Conservation (phyloP, 805 yeast species). For the Metschnikowia chrysomelidarum region DNA sequence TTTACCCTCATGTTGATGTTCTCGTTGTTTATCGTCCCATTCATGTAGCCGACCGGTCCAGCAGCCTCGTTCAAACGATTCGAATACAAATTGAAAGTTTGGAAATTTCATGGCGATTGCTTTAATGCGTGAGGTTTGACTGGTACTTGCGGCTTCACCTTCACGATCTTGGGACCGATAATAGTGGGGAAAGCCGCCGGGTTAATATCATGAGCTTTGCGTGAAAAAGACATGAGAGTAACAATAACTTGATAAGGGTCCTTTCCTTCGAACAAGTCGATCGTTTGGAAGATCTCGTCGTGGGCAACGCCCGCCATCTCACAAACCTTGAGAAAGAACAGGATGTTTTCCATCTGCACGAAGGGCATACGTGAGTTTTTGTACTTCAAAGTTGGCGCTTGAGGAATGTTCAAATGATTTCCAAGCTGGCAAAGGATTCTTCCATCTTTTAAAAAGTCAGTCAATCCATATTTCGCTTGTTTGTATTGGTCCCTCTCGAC, state of each 20-base stretch:
- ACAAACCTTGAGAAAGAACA: constrained; percentile 64
- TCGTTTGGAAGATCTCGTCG: constrained; percentile 78
- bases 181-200: constrained; percentile 24
- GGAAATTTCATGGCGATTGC: no score
- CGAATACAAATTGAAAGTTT: no score
- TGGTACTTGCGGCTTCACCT: constrained; percentile 53
- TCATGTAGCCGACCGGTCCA: no score
- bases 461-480: constrained; percentile 37
- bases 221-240: constrained; percentile 68
- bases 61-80: no score
- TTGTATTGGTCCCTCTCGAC: constrained; percentile 11
- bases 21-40: no score
- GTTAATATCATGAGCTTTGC: constrained; percentile 54
- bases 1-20: no score
- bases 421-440: constrained; percentile 37
- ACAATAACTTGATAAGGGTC: constrained; percentile 81
- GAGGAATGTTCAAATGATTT: constrained; percentile 22
- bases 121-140: constrained; percentile 59
- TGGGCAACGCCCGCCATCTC: constrained; percentile 68
- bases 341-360: constrained; percentile 78
- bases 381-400: constrained; percentile 41
- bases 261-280: constrained; percentile 66
- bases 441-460: constrained; percentile 63
- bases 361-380: constrained; percentile 74
- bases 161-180: constrained; percentile 43